Conservation (phyloP, 2,329 filamentous ascomycete genomes). For the Boeremia lycopersici region DNA sequence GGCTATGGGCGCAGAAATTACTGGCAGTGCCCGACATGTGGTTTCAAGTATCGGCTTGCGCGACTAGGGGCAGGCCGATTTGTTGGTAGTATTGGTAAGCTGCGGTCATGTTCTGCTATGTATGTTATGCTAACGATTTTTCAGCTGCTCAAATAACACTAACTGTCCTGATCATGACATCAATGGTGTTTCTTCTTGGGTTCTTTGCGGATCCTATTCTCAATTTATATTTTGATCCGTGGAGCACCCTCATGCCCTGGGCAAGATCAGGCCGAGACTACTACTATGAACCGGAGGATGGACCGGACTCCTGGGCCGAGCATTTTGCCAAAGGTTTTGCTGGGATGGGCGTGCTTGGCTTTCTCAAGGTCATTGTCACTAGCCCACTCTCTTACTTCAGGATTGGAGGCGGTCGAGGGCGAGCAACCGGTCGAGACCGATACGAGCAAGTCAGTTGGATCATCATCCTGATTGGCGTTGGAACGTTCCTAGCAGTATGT, state of each 20-base stretch:
- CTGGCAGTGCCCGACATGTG: constrained; percentile 87
- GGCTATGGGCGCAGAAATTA: constrained; percentile 69
- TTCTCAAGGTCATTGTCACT: constrained; percentile 78
- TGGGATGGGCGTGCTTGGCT: constrained; percentile 85
- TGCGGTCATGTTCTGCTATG: not conserved
- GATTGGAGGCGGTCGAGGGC: constrained; percentile 58
- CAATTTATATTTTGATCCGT: constrained; percentile 82
- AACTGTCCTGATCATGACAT: constrained; percentile 72
- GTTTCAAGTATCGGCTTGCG: constrained; percentile 79
- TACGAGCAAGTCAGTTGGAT: constrained; percentile 79
- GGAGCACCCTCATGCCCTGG: constrained; percentile 49
- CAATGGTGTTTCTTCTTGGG: constrained; percentile 80
- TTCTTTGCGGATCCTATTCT: constrained; percentile 94
- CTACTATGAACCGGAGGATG: constrained; percentile 41
- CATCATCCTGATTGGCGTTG: constrained; percentile 78
- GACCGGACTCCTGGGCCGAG: constrained; percentile 69
- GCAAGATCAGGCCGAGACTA: constrained; percentile 28
- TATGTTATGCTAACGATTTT: not conserved
- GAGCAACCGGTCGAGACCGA: constrained; percentile 74
- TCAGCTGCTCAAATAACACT: constrained; percentile 68
- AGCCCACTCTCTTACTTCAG: constrained; percentile 79
- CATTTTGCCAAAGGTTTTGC: constrained; percentile 91
- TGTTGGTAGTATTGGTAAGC: constrained; percentile 54
- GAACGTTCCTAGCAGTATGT: constrained; percentile 78
- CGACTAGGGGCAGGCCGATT: constrained; percentile 76